Evolutionary conservation across 768 basidiomycete species (phyloP).

Genomic region (Candolleomyces efflorescens): DNA sequence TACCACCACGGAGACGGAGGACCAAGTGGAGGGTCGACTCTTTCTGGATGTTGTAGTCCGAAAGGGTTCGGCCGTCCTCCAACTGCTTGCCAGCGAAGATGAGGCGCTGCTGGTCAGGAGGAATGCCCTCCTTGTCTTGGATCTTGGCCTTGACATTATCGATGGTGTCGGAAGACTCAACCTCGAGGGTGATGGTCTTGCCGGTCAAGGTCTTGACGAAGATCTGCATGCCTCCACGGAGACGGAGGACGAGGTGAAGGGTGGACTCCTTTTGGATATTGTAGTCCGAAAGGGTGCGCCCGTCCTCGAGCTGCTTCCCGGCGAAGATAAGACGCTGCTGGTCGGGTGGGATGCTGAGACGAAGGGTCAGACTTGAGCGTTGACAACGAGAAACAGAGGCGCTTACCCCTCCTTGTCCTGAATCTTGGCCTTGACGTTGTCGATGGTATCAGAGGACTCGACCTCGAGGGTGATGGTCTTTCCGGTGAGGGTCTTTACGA

Average conservation of each 20-base stretch:
- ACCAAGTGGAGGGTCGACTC: constrained; percentile 82
- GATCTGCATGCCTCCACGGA: constrained; percentile 90
- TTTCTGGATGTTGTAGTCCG: constrained; percentile 91
- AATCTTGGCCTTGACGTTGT: constrained; percentile 77
- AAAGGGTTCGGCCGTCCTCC: constrained; percentile 86
- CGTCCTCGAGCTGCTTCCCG: constrained; percentile 94
- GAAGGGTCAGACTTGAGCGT: not conserved
- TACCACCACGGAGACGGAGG: constrained; percentile 82
- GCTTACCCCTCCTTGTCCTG: constrained; percentile 83
- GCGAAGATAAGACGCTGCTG: constrained; percentile 96
- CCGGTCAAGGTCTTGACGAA: constrained; percentile 83
- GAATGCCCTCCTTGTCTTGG: constrained; percentile 89
- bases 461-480: constrained; percentile 78
- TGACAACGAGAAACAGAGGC: not conserved
- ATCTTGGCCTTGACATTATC: constrained; percentile 91
- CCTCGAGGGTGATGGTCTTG: constrained; percentile 90
- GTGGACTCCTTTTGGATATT: constrained; percentile 97
- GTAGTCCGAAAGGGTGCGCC: constrained; percentile 84
- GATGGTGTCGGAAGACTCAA: constrained; percentile 83
- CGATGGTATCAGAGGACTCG: constrained; percentile 66
- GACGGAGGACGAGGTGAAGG: constrained; percentile 82
- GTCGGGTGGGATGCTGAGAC: constrained; percentile 54
- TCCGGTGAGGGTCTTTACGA: constrained; percentile 57
- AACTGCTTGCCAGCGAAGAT: constrained; percentile 94
- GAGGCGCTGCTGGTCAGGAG: constrained; percentile 85